Base-by-base conservation (phyloP, 371 early-diverging fungal species). In the Rhizopus microsporus region DNA sequence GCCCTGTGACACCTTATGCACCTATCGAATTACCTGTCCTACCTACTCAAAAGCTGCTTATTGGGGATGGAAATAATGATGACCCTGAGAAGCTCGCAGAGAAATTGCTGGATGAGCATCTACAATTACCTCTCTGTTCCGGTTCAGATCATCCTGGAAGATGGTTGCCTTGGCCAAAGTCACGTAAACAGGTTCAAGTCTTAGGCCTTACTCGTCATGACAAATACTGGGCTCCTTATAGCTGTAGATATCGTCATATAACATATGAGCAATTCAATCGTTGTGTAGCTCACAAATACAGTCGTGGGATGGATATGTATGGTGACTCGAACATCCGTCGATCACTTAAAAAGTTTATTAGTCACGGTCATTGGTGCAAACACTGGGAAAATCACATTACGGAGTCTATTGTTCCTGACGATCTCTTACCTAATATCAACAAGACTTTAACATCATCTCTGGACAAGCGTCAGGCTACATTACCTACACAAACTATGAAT, bases 261-360 rank as follows among this genome's bases (percentile, higher is more conserved):
- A 57, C 64, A 12, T 78, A 83, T 50, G 57, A 60, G 13, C 66
- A 71, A 2, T 78, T 80, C 52, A 68, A 65, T 9, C 51, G 58
- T 4, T 83, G 83, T 54, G 54, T 77, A 5, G 45, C 64, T 4
- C 43, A 55, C 3, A 58, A 63, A 39, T 76, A 77, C 38, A 60
- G 74, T 10, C 38, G 44, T 4, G 69, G 70, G 3, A 53, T 81
- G 7, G 73, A 80, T 51, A 59, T 75, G 30, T 83, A 65, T 52
- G 83, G 83, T 15, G 83, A 83, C 52, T 83, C 83, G 0, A 81
- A 83, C 46, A 72, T 58, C n/a, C 75, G 83, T 13, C 68, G 83
- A 16, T 62, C 80, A 5, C 39, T 81, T 30, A 83, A 83, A 56
- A 81, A 76, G 54, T 60, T 83, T 29, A 31, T 75, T 10, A 81